Percentiles rank a stretch among this genome's conserved stretches.
Evolutionary conservation across 257 asterid genomes (phyloP).

Genomic region (Linaria vulgaris): DNA sequence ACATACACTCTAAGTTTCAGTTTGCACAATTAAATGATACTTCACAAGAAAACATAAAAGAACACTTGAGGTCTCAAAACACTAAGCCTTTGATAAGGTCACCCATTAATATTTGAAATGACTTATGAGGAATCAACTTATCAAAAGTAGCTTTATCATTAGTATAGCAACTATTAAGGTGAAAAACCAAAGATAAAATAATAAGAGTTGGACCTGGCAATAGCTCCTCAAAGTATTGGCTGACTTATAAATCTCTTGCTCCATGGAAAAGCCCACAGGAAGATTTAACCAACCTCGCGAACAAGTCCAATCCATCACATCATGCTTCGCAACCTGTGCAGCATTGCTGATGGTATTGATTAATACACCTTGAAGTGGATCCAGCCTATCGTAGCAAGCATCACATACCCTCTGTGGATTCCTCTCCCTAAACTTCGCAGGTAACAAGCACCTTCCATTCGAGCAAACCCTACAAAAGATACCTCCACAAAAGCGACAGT

Average conservation of each 20-base stretch:
- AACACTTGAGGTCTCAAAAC: not conserved
- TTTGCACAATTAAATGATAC: not conserved
- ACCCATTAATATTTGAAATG: slow-evolving; percentile 10
- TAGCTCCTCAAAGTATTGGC: slow-evolving; percentile 69
- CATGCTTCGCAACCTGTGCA: slow-evolving; percentile 86
- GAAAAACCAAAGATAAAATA: not conserved
- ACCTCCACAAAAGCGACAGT: slow-evolving; percentile 97
- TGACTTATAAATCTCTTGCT: slow-evolving; percentile 91
- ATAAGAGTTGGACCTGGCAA: slow-evolving; percentile 54
- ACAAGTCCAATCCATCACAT: slow-evolving; percentile 98
- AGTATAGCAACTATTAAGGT: not conserved
- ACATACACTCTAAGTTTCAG: slow-evolving; percentile 15
- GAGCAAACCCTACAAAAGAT: slow-evolving; percentile 91
- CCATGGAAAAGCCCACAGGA: slow-evolving; percentile 96
- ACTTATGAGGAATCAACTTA: slow-evolving; percentile 1
- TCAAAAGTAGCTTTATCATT: not conserved
- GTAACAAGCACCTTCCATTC: slow-evolving; percentile 85
- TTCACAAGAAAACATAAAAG: not conserved
- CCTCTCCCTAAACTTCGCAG: slow-evolving; percentile 89
- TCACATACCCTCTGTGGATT: slow-evolving; percentile 97
- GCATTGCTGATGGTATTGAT: slow-evolving; percentile 93
- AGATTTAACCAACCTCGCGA: slow-evolving; percentile 95
- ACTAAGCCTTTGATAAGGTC: not conserved
- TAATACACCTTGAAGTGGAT: slow-evolving; percentile 83
- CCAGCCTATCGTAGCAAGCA: slow-evolving; percentile 95